Evolutionary conservation across 2,329 filamentous ascomycete species (phyloP).

Genomic region (Hymenoscyphus repandus): DNA sequence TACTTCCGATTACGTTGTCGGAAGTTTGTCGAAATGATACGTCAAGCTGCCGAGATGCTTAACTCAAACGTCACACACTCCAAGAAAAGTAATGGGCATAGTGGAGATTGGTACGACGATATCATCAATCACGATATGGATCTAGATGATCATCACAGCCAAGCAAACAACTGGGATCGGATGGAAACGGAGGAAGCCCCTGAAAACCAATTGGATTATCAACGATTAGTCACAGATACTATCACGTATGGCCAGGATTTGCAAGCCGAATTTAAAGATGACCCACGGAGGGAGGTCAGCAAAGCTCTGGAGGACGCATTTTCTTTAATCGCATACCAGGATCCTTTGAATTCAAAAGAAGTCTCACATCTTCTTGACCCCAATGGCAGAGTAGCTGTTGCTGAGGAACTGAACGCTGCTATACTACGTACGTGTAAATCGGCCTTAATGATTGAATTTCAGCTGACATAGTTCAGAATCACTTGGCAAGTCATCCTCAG

Average conservation of each 20-base stretch:
- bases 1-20: conserved; percentile 84
- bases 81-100: conserved; percentile 36
- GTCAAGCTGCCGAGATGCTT: conserved; percentile 63
- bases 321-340: conserved; percentile 78
- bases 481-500: conserved; percentile 80
- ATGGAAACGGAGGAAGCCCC: conserved; percentile 47
- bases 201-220: conserved; percentile 23
- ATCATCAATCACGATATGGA: conserved; percentile 42
- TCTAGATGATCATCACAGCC: conserved; percentile 45
- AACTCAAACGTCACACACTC: conserved; percentile 21
- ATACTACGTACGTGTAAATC: conserved; percentile 56
- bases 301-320: conserved; percentile 80
- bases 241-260: conserved; percentile 76
- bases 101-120: conserved; percentile 34
- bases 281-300: conserved; percentile 63
- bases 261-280: conserved; percentile 68
- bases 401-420: conserved; percentile 89
- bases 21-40: conserved; percentile 94
- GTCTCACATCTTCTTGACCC: conserved; percentile 75
- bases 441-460: not conserved
- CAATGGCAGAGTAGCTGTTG: conserved; percentile 69
- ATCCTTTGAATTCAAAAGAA: conserved; percentile 68
- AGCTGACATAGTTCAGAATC: conserved; percentile 55
- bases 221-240: conserved; percentile 58
- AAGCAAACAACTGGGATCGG: conserved; percentile 38